Evolutionary conservation across 345 rosid species (phyloP), one percentile per base, ranked within the genome.

Genomic region (Euphorbia pulcherrima): DNA sequence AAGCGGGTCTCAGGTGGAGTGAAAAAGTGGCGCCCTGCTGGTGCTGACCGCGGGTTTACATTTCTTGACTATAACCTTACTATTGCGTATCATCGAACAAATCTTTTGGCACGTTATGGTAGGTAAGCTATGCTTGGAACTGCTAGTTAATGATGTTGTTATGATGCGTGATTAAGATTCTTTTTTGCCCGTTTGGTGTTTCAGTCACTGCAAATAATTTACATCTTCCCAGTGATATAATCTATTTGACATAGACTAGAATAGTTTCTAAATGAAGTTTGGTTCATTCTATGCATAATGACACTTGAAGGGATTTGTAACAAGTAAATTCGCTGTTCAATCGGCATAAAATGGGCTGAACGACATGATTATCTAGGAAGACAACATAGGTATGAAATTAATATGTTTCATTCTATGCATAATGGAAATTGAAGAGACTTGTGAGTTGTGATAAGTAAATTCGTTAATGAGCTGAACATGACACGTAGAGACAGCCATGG

Each of bases 11-110:
- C 84, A 0, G 63, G 79, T 72, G 92, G 84, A 26, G 72, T 91
- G 69, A 91, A 86, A 78, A 94, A 94, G 82, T 94, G 97, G 99
- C 87, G 99, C 1, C 97, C 96, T 8, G 92, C 74, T 0, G 90
- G 92, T 71, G 96, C 97, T 3, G 97, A 94, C 81, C 91, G 97
- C 23, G 99, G 97, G n/a, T 91, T 86, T 72, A 91, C 95, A 0
- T 91, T 89, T 81, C 76, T 83, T 76, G 77, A 29, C 6, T 87
- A 89, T 71, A 94, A 94, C 78, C 85, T 94, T 18, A 94, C 96
- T 20, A 82, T 94, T 75, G 91, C 99, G 0, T 94, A 94, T 70
- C 99, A 94, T 71, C 82, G 96, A 65, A 94, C 99, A 1, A 94
- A 89, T 84, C 95, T 94, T 21, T 75, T 91, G 82, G 95, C 85